Percentiles rank a stretch among this genome's conserved stretches.
Conservation (phyloP, 2,329 filamentous ascomycete species). For the Huntiella decipiens region DNA sequence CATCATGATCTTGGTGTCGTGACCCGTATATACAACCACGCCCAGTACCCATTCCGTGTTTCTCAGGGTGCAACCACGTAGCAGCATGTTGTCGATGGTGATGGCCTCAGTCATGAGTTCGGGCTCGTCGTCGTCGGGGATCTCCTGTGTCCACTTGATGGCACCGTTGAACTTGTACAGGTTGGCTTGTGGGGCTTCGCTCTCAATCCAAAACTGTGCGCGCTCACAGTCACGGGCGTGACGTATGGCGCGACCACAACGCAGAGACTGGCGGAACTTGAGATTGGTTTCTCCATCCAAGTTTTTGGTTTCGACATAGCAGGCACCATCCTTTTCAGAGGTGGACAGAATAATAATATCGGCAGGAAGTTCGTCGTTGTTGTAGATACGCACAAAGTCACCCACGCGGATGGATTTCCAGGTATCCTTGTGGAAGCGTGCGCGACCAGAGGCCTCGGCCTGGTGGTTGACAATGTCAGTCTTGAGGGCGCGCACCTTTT, state of each 20-base stretch:
- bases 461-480: conserved; percentile 53
- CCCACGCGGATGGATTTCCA: conserved; percentile 95
- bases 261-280: conserved; percentile 80
- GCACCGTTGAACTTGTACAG: conserved; percentile 89
- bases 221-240: conserved; percentile 87
- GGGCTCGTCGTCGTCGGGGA: conserved; percentile 41
- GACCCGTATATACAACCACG: conserved; percentile 75
- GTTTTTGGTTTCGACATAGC: conserved; percentile 97
- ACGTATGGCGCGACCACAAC: conserved; percentile 62
- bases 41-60: conserved; percentile 95
- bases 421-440: conserved; percentile 75
- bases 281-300: conserved; percentile 94
- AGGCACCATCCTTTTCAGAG: conserved; percentile 82
- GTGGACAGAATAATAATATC: conserved; percentile 86
- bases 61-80: conserved; percentile 79
- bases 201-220: conserved; percentile 73
- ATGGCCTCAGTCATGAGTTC: conserved; percentile 82
- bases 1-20: conserved; percentile 98
- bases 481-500: conserved; percentile 27
- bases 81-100: conserved; percentile 81
- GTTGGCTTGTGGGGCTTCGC: conserved; percentile 79
- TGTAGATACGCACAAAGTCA: conserved; percentile 91
- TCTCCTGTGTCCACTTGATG: conserved; percentile 64
- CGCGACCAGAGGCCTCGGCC: conserved; percentile 44
- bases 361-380: conserved; percentile 85